These are phyloP conservation scores for Solanum ossicruentum DNA, from an alignment of 257 asterid genomes.

Conservation along the genomic window DNA sequence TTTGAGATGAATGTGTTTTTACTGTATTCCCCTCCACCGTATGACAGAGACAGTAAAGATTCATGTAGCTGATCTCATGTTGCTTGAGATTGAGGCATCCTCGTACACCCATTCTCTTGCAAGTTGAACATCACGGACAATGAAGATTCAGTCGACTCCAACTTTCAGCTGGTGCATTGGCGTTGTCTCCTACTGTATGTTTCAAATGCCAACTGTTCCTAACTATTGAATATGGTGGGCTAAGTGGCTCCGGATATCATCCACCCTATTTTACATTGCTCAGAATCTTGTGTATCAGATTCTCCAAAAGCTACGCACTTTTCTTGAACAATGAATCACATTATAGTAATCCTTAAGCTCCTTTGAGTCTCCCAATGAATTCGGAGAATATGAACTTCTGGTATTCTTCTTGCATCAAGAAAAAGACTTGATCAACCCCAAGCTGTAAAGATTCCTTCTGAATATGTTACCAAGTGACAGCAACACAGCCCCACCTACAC, in stretches of 20 bases:
- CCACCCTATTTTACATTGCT: neutral
- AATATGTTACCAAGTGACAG: constrained; percentile 70
- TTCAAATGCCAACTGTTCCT: neutral
- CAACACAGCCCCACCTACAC: constrained; percentile 63
- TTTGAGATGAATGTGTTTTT: neutral
- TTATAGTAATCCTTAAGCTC: constrained; percentile 1
- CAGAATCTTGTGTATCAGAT: neutral
- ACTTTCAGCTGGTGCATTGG: too few relatives aligned
- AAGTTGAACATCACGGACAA: neutral
- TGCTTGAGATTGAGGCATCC: neutral
- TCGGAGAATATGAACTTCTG: neutral
- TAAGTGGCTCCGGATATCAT: neutral
- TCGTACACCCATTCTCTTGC: neutral
- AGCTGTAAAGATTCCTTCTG: constrained; percentile 65
- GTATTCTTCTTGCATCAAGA: constrained; percentile 15
- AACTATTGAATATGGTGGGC: neutral
- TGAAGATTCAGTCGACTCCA: neutral
- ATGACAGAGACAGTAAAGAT: neutral
- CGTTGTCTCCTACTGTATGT: neutral
- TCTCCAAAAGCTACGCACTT: neutral
- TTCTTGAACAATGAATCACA: neutral
- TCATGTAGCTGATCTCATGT: neutral
- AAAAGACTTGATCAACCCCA: constrained; percentile 69
- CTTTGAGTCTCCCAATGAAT: neutral
- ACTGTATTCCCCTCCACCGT: neutral